Base-by-base conservation (phyloP, 202 grass and related monocot genomes). In the Brachypodium distachyon region DNA sequence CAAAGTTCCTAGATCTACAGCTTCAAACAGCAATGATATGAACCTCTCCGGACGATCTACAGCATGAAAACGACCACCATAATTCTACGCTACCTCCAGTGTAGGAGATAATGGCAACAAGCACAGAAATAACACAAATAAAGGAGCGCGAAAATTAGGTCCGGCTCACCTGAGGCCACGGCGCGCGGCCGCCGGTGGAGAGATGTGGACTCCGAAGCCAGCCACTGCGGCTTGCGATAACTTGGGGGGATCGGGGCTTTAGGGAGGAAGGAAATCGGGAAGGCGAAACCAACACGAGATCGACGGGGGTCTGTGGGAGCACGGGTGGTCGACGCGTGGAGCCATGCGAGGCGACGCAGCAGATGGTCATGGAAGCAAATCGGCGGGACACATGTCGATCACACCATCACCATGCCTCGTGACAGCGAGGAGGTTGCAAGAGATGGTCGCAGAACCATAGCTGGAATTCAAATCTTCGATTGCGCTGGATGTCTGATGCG, bases 161-260 rank as follows among this genome's bases (percentile, higher is more conserved):
- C 19, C 10, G 14, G 32, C 77, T 85, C 61, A 85, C 83, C 83
- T 74, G 60, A 68, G 83, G 22, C 60, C 29, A 38, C 21, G 67
- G 31, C 51, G 31, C 7, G 61, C 60, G 29, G 44, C 39, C 25
- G 62, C 36, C 18, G 29, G 7, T 17, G 59, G 29, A 8, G 57
- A 26, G 63, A 12, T 6, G 62, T 41, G 48, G 11, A 8, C 18
- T 9, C 22, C 50, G 50, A 53, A 1, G 50, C 21, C 21, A 53
- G 21, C 7, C 19, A 22, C 19, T 4, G 50, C 16, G 18, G 50
- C 0, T 53, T 21, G 50, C 2, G 3, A 25, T 8, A 53, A 9
- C 50, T 11, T 23, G 3, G 3, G 27, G 50, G 31, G 23, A 13
- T 2, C 9, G 7, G 7, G 22, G 59, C 64, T 58, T 58, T 7